These are phyloP conservation scores for Exophiala sp. DNA, from an alignment of 2,329 filamentous ascomycete species.

Conservation along the genomic window DNA sequence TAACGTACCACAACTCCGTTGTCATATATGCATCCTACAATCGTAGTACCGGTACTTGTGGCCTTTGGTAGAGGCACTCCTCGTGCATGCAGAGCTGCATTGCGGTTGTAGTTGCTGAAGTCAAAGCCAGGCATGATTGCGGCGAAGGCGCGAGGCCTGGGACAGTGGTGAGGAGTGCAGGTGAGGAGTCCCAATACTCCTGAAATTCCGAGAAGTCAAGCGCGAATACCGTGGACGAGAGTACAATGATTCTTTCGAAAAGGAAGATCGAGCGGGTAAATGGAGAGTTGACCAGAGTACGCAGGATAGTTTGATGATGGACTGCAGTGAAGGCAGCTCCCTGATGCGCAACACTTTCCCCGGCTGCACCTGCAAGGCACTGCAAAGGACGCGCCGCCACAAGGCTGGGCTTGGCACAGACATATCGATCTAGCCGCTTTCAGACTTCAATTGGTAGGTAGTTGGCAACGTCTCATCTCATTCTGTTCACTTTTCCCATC, in stretches of 20 bases:
- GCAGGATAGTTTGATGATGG: not conserved
- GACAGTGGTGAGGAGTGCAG: not conserved
- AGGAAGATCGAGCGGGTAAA: no score
- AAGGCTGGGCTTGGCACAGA: not conserved
- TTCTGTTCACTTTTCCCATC: no score
- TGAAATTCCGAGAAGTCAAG: not conserved
- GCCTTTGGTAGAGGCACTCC: slow-evolving; percentile 95
- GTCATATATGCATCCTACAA: slow-evolving; percentile 95
- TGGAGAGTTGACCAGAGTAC: not conserved
- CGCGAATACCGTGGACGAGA: not conserved
- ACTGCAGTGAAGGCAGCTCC: slow-evolving; percentile 7
- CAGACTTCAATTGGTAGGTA: not conserved
- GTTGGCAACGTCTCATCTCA: not conserved
- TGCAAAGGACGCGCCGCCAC: not conserved
- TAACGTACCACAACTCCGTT: slow-evolving; percentile 94
- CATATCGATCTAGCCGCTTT: not conserved
- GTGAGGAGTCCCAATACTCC: no score
- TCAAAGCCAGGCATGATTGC: slow-evolving; percentile 86
- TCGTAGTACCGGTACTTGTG: slow-evolving; percentile 97
- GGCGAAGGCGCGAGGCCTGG: slow-evolving; percentile 14
- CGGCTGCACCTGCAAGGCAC: not conserved
- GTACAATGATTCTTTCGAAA: no score
- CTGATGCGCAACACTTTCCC: slow-evolving; percentile 9
- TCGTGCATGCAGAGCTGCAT: slow-evolving; percentile 88
- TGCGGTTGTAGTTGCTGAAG: slow-evolving; percentile 99